phyloP scores from a whole-genome alignment of 768 basidiomycete species.

The Tulasnella sp. region DNA sequence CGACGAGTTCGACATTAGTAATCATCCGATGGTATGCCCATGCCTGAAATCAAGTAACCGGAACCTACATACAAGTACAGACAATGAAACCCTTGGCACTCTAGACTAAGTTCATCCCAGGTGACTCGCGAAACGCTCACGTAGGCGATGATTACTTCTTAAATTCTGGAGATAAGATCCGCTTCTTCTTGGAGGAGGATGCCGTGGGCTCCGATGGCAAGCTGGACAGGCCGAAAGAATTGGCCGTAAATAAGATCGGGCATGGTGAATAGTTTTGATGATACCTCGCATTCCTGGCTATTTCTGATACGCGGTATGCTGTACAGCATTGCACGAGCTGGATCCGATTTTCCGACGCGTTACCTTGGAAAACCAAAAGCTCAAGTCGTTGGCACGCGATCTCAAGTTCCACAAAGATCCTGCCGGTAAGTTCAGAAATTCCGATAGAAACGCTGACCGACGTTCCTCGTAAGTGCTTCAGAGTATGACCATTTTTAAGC shows the following conservation, averaged over 20 bases:
- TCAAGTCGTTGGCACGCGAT: slow-evolving; percentile 62
- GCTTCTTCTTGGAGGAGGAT: slow-evolving; percentile 88
- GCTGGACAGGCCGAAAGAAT: slow-evolving; percentile 43
- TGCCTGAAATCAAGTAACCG: too few relatives aligned
- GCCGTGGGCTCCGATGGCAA: slow-evolving; percentile 62
- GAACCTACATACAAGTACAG: neutral
- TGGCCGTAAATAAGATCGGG: slow-evolving; percentile 90
- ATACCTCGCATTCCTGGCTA: neutral
- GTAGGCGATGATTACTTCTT: slow-evolving; percentile 92
- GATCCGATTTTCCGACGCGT: slow-evolving; percentile 72
- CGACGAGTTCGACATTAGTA: slow-evolving; percentile 61
- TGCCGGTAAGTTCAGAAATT: slow-evolving; percentile 40
- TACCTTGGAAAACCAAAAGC: slow-evolving; percentile 66
- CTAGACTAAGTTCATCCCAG: slow-evolving; percentile 85
- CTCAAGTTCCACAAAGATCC: slow-evolving; percentile 80
- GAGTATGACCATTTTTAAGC: slow-evolving; percentile 94
- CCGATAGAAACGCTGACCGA: neutral
- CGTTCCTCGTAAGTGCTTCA: slow-evolving; percentile 52
- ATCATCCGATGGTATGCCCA: slow-evolving; percentile 64
- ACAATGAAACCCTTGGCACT: neutral
- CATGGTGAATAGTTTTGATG: slow-evolving; percentile 44
- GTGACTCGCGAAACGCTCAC: slow-evolving; percentile 41
- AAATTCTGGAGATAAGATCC: slow-evolving; percentile 84
- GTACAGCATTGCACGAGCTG: slow-evolving; percentile 66
- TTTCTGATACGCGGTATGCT: neutral